Conservation (phyloP, 148 eudicot species). For the Cornus controversa region DNA sequence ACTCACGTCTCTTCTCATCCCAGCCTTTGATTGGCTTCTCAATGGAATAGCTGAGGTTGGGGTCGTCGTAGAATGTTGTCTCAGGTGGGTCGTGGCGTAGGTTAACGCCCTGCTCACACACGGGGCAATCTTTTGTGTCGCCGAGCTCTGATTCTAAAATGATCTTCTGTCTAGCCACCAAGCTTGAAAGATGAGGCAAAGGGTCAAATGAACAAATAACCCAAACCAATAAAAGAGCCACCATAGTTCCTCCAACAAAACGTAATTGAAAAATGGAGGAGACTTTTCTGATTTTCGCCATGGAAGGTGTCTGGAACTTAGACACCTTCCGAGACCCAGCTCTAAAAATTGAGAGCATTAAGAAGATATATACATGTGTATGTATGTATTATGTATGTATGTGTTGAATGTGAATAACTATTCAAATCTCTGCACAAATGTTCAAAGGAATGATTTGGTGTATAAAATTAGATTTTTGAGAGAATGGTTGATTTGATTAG, state of each 20-base stretch:
- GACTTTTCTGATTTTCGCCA: conserved; percentile 26
- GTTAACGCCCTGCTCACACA: conserved; percentile 6
- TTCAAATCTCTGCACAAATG: too few relatives aligned
- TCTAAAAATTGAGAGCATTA: background rate
- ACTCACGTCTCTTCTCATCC: conserved; percentile 71
- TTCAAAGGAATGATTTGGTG: too few relatives aligned
- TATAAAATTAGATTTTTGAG: too few relatives aligned
- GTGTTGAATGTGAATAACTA: too few relatives aligned
- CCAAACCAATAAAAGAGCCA: conserved; percentile 45
- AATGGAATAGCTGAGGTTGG: conserved; percentile 48
- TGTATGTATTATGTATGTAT: too few relatives aligned
- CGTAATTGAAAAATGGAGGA: conserved; percentile 27
- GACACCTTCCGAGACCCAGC: conserved; percentile 11
- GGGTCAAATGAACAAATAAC: conserved; percentile 30
- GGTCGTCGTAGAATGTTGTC: conserved; percentile 64
- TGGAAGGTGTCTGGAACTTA: conserved; percentile 11
- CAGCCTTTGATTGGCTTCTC: conserved; percentile 43
- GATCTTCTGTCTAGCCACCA: conserved; percentile 9
- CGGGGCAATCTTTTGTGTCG: background rate
- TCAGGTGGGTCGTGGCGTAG: conserved; percentile 34
- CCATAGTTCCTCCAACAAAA: conserved; percentile 31
- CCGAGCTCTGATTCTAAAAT: background rate
- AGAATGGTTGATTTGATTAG: too few relatives aligned
- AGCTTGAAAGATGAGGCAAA: conserved; percentile 7
- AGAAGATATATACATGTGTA: too few relatives aligned